Percentiles rank a stretch among this genome's conserved stretches.
phyloP scores from a whole-genome alignment of 495 filamentous ascomycete genomes.

The Chaetomidium leptoderma region DNA sequence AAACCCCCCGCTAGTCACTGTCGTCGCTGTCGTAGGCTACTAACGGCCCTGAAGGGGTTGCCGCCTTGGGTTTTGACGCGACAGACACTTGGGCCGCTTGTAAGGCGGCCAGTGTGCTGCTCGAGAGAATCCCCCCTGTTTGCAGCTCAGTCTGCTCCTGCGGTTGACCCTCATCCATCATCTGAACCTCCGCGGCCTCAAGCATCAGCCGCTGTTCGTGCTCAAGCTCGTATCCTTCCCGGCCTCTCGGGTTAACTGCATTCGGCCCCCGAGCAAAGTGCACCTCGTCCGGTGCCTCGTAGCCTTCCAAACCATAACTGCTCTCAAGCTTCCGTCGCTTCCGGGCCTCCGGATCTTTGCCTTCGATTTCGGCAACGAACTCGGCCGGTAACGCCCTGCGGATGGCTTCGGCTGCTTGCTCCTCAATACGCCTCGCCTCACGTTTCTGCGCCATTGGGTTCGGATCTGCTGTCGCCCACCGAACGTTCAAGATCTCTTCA shows the following conservation, averaged over 20 bases:
- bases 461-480: slow-evolving; percentile 95
- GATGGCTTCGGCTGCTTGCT: slow-evolving; percentile 97
- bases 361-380: slow-evolving; percentile 92
- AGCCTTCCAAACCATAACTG: slow-evolving; percentile 81
- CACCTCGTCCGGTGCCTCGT: slow-evolving; percentile 91
- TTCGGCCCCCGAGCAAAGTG: slow-evolving; percentile 72
- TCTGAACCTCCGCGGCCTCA: slow-evolving; percentile 33
- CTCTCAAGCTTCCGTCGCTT: slow-evolving; percentile 89
- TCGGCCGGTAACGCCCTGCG: slow-evolving; percentile 83
- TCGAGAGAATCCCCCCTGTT: slow-evolving; percentile 70
- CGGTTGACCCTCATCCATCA: slow-evolving; percentile 42
- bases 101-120: slow-evolving; percentile 70
- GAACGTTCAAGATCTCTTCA: slow-evolving; percentile 86
- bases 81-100: slow-evolving; percentile 50
- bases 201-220: slow-evolving; percentile 50
- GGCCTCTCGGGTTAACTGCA: slow-evolving; percentile 54
- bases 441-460: slow-evolving; percentile 93
- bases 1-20: slow-evolving; percentile 43
- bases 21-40: slow-evolving; percentile 91
- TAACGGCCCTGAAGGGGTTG: slow-evolving; percentile 58
- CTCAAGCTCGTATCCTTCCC: slow-evolving; percentile 47
- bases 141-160: slow-evolving; percentile 32
- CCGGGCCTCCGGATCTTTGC: slow-evolving; percentile 75
- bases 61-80: slow-evolving; percentile 45
- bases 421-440: slow-evolving; percentile 84